Evolutionary conservation across 768 basidiomycete species (phyloP), one percentile per base, ranked within the genome.

Genomic region (Termitomyces sp.): DNA sequence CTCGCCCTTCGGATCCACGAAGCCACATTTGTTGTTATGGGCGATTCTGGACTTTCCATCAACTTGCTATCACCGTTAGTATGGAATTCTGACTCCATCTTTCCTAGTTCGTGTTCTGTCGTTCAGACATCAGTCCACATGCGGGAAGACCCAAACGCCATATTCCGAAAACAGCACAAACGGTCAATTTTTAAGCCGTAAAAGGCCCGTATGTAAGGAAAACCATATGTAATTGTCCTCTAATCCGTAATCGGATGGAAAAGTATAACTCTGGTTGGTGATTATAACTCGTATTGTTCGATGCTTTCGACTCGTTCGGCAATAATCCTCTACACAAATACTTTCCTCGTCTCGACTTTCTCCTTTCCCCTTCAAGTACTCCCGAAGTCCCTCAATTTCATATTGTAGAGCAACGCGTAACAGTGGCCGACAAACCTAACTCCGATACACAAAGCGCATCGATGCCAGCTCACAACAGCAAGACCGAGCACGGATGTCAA

Each of bases 291-390:
- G 56, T 60, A 46, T 36, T 32, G 17, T 57, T 63, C 53, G 62
- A 59, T 60, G 62, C 49, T 60, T 60, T 63, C 63, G 63, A 50
- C 65, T 36, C 34, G 4, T 29, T 50, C 57, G 25, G 25, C 25
- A 25, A 25, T n/a, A 5, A 54, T 37, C 34, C 17, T 15, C 11
- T 38, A 2, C 52, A 36, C 60, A 1, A 37, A 40, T 10, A 14
- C 10, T 10, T 29, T 37, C 12, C 51, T 29, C 43, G 54, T 25
- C 46, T 50, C 43, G 2, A 2, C 40, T n/a, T 20, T 29, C 31
- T 34, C 49, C 29, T n/a, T 42, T 34, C 25, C 36, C 48, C 17
- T 36, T n/a, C 25, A 25, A 25, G 25, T 42, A 34, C 38, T 20
- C 11, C 4, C 14, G 5, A 32, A 15, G 34, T 25, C 25, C 25